Conservation (phyloP, 495 filamentous ascomycete genomes). For the Penicillium manginii region DNA sequence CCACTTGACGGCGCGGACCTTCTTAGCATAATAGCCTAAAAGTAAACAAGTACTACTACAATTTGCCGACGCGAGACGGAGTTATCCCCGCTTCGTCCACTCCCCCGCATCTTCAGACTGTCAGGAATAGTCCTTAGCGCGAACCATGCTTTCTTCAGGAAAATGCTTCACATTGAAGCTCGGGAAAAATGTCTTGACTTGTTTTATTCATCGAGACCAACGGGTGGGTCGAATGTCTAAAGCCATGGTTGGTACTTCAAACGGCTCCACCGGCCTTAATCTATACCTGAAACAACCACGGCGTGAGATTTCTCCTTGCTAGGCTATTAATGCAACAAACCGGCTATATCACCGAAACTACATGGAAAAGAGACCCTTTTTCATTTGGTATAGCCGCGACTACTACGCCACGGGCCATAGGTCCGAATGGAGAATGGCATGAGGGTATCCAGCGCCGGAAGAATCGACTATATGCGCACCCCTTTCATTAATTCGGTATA, state of each 20-base stretch:
- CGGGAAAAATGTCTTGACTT: not conserved
- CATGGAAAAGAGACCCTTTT: slow-evolving; percentile 8
- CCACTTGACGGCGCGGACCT: too few relatives aligned
- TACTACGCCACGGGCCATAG: slow-evolving; percentile 26
- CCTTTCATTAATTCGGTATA: not conserved
- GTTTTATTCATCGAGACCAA: not conserved
- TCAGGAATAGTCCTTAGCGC: too few relatives aligned
- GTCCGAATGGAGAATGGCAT: slow-evolving; percentile 19
- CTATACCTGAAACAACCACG: slow-evolving; percentile 16
- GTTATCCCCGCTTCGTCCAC: slow-evolving; percentile 6
- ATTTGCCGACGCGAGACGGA: slow-evolving; percentile 22
- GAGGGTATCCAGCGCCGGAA: slow-evolving; percentile 11
- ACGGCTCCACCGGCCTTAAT: slow-evolving; percentile 11
- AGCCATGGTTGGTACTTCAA: slow-evolving; percentile 1
- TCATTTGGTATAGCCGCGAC: slow-evolving; percentile 24
- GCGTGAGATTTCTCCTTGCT: not conserved
- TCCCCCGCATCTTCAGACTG: not conserved
- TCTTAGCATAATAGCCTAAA: not conserved
- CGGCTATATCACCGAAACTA: slow-evolving; percentile 1
- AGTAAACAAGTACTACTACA: slow-evolving; percentile 6
- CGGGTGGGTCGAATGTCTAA: not conserved
- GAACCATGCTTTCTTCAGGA: too few relatives aligned
- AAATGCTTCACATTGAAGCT: too few relatives aligned
- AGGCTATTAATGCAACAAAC: not conserved
- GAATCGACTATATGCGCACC: not conserved